These are phyloP conservation scores for Fusarium duplospermum DNA, from an alignment of 2,329 filamentous ascomycete genomes.

Conservation along the genomic window DNA sequence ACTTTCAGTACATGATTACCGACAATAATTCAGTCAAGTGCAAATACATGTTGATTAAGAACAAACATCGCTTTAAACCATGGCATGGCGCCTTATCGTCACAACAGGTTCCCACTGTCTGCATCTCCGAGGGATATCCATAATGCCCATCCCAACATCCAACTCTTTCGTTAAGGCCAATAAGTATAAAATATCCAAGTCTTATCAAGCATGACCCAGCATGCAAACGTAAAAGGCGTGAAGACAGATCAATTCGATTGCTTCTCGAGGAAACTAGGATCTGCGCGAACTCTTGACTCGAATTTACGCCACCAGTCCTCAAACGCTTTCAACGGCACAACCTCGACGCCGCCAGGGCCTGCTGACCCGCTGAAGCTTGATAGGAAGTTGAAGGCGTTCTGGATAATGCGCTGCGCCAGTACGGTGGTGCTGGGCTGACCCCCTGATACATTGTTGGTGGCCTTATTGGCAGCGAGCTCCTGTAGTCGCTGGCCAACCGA, in stretches of 20 bases:
- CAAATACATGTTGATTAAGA: conserved; percentile 7
- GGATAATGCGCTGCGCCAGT: conserved; percentile 92
- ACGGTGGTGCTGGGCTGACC: conserved; percentile 74
- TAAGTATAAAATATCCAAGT: background rate
- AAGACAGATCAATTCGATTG: conserved; percentile 41
- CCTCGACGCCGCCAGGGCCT: conserved; percentile 75
- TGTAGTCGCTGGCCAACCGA: conserved; percentile 78
- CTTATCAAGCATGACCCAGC: background rate
- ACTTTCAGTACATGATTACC: background rate
- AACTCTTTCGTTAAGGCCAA: background rate
- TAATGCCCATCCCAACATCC: background rate
- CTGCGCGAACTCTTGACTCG: conserved; percentile 84
- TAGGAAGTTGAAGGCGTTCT: conserved; percentile 97
- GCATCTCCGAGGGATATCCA: background rate
- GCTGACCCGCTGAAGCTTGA: conserved; percentile 82
- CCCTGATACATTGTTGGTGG: conserved; percentile 29
- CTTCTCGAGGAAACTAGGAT: conserved; percentile 90
- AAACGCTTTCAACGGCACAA: conserved; percentile 94
- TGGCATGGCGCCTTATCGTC: conserved; percentile 8
- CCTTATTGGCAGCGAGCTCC: conserved; percentile 58
- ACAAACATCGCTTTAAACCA: conserved; percentile 16
- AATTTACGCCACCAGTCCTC: conserved; percentile 99
- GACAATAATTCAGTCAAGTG: background rate
- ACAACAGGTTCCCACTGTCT: background rate
- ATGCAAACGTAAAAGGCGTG: background rate